phyloP scores from a whole-genome alignment of 257 asterid genomes.

The Ocimum tenuiflorum region DNA sequence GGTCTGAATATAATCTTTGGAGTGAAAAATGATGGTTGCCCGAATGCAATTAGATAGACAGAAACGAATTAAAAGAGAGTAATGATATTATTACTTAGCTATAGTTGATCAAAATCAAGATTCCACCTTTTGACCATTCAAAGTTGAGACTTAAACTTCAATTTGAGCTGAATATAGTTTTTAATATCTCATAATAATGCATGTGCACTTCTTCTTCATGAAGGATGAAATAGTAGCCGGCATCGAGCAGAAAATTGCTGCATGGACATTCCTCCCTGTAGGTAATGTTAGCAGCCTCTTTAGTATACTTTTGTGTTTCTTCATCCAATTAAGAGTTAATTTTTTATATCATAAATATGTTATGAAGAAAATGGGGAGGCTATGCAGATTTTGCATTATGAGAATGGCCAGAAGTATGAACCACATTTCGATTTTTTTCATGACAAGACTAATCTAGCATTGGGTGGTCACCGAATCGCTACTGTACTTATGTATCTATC shows the following conservation, averaged over 20 bases:
- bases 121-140: neutral
- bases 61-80: neutral
- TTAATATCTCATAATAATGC: neutral
- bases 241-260: slow-evolving; percentile 67
- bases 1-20: neutral
- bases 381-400: slow-evolving; percentile 73
- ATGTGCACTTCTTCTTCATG: neutral
- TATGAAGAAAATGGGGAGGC: slow-evolving; percentile 73
- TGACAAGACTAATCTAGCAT: slow-evolving; percentile 60
- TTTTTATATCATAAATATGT: slow-evolving; percentile 4
- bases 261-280: slow-evolving; percentile 88
- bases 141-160: neutral
- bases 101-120: no score
- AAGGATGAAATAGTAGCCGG: slow-evolving; percentile 63
- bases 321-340: neutral
- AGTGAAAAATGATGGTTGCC: neutral
- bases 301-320: neutral
- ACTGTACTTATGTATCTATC: slow-evolving; percentile 90
- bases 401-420: slow-evolving; percentile 81
- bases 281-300: slow-evolving; percentile 36
- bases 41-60: neutral
- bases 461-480: slow-evolving; percentile 85
- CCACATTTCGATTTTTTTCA: slow-evolving; percentile 79
- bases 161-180: neutral
- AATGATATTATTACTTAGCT: no score